A percentile compares a stretch with the other conserved stretches of the same genome.
These are phyloP conservation scores for Podaxis mareebaensis DNA, from an alignment of 768 basidiomycete species.

Conservation along the genomic window DNA sequence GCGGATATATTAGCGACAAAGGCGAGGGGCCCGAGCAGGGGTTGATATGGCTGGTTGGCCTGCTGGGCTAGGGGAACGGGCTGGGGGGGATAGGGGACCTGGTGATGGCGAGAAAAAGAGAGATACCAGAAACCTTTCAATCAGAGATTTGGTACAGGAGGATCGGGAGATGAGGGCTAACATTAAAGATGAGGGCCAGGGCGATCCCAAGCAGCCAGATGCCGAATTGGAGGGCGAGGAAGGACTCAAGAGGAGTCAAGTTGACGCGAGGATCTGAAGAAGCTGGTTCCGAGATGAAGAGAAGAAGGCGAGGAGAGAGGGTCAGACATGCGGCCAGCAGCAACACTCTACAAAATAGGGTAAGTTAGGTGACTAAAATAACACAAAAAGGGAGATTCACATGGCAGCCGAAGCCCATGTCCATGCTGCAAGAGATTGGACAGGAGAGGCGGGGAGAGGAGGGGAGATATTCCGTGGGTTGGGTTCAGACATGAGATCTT, in stretches of 20 bases:
- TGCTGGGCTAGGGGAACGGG: conserved; percentile 28
- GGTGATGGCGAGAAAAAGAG: neutral
- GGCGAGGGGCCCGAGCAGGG: conserved; percentile 63
- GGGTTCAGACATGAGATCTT: neutral
- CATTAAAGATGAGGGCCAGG: conserved; percentile 59
- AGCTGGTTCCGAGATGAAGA: conserved; percentile 56
- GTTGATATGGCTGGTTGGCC: conserved; percentile 42
- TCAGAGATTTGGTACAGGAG: conserved; percentile 5
- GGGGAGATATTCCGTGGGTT: neutral
- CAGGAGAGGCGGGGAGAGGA: neutral
- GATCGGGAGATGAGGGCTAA: conserved; percentile 29
- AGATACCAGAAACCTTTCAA: neutral
- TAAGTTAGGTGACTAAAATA: neutral
- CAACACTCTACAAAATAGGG: neutral
- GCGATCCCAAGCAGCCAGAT: conserved; percentile 59
- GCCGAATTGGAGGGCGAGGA: conserved; percentile 67
- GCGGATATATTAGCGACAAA: conserved; percentile 53
- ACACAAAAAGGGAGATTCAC: conserved; percentile 25
- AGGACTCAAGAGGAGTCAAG: conserved; percentile 68
- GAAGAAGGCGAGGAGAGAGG: conserved; percentile 62
- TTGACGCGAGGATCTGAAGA: conserved; percentile 29
- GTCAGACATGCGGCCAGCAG: conserved; percentile 27
- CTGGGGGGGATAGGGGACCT: conserved; percentile 51
- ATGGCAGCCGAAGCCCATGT: conserved; percentile 23
- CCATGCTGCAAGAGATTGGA: conserved; percentile 16